Conservation (phyloP, 1,139 yeast species). For the Taphrina communis region DNA sequence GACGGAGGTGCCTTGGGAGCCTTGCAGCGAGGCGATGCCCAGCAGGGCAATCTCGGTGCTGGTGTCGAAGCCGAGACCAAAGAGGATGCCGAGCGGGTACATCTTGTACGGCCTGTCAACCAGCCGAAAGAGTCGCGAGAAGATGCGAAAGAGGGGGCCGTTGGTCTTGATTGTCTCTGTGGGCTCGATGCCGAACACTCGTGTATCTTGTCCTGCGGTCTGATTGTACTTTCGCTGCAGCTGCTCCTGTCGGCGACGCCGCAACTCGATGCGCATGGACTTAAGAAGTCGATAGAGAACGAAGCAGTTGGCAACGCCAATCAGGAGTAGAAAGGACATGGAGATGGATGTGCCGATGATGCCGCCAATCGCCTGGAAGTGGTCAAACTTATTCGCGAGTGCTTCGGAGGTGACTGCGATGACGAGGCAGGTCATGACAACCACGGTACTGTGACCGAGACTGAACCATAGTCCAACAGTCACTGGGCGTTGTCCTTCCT, state of each 20-base stretch:
- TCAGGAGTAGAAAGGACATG: slow-evolving; percentile 37
- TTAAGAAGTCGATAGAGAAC: slow-evolving; percentile 18
- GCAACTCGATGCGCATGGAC: slow-evolving; percentile 12
- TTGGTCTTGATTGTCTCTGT: slow-evolving; percentile 14
- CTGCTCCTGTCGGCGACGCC: not conserved
- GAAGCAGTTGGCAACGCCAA: slow-evolving; percentile 31
- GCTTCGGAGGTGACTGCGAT: slow-evolving; percentile 42
- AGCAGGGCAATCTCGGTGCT: slow-evolving; percentile 42
- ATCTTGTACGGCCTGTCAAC: slow-evolving; percentile 43
- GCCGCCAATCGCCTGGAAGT: slow-evolving; percentile 40
- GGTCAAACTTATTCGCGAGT: slow-evolving; percentile 35
- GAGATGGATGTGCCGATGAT: slow-evolving; percentile 41
- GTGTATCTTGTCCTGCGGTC: not conserved
- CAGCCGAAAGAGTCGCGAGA: slow-evolving; percentile 27
- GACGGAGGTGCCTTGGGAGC: slow-evolving; percentile 33
- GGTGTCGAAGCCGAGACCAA: slow-evolving; percentile 43
- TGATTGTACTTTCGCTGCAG: not conserved
- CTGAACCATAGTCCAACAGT: slow-evolving; percentile 42
- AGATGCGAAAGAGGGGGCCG: slow-evolving; percentile 29
- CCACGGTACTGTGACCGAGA: slow-evolving; percentile 42
- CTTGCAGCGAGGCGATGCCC: slow-evolving; percentile 41
- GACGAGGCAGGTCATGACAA: slow-evolving; percentile 40
- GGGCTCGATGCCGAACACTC: not conserved
- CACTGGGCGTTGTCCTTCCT: slow-evolving; percentile 35
- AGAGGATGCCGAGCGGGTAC: slow-evolving; percentile 42